phyloP scores from a whole-genome alignment of 495 filamentous ascomycete species.

The Tuber borchii region DNA sequence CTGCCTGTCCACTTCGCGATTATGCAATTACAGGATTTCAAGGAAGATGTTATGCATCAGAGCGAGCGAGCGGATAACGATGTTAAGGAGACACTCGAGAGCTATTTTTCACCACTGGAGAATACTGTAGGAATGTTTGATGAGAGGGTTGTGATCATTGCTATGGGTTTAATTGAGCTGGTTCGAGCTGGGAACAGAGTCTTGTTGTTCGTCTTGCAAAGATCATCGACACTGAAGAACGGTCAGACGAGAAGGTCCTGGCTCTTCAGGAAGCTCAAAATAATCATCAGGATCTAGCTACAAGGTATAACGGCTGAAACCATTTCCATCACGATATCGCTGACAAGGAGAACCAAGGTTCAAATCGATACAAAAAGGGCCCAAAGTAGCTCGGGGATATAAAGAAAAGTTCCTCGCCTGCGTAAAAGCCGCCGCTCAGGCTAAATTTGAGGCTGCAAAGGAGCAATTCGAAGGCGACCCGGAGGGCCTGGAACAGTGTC shows the following conservation, averaged over 20 bases:
- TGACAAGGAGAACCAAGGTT: conserved; percentile 51
- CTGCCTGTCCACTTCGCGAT: conserved; percentile 83
- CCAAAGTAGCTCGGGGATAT: conserved; percentile 87
- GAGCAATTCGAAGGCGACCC: conserved; percentile 75
- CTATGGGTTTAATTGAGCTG: conserved; percentile 80
- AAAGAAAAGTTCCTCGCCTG: conserved; percentile 87
- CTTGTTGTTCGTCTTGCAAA: conserved; percentile 86
- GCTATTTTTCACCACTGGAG: conserved; percentile 84
- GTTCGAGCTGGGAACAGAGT: conserved; percentile 77
- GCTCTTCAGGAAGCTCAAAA: conserved; percentile 89
- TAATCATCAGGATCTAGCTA: conserved; percentile 88
- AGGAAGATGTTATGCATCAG: conserved; percentile 94
- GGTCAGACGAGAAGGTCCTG: conserved; percentile 81
- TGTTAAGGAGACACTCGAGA: conserved; percentile 69
- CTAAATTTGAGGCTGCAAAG: conserved; percentile 66
- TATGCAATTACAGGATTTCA: conserved; percentile 82
- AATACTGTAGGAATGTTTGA: conserved; percentile 88
- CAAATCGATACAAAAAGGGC: conserved; percentile 86
- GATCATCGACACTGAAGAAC: conserved; percentile 91
- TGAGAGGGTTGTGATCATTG: conserved; percentile 81
- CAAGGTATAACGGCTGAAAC: conserved; percentile 37
- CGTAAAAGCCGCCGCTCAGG: conserved; percentile 64
- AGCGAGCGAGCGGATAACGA: conserved; percentile 67
- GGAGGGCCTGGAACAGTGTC: conserved; percentile 69
- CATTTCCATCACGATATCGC: neutral